Evolutionary conservation across 2,329 filamentous ascomycete species (phyloP), one percentile per base, ranked within the genome.

Genomic region (Talaromyces rugulosus): DNA sequence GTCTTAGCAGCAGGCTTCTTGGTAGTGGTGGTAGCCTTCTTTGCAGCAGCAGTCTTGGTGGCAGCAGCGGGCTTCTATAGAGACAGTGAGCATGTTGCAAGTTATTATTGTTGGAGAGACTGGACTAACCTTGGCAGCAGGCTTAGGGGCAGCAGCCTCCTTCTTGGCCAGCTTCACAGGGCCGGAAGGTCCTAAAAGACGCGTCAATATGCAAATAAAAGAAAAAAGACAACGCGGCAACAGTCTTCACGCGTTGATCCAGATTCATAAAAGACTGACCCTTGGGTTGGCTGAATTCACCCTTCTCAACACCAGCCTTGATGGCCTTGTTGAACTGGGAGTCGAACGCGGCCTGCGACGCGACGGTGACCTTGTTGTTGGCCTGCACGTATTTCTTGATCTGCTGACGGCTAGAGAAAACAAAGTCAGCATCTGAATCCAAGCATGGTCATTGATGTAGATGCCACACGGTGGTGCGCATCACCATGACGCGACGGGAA

Each of bases 101-200:
- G n/a, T 44, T 23, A 11, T 7, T 11, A 8, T 23, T 23, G 23
- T 23, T 23, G n/a, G 6, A 34, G 59, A 50, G 18, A 53, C 5
- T 36, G 55, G 60, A 51, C 57, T 59, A 66, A 71, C 70, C 73
- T 76, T 77, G 36, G 73, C 66, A 63, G 77, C 75, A 59, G 80
- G 75, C 76, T 83, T 77, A 52, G 75, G 71, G 60, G 74, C 59
- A 55, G 75, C 71, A 58, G 74, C 62, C 61, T 85, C 83, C 83
- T 92, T 92, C 87, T 94, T 94, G 63, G 89, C 89, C 64, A 96
- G 88, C 89, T 96, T 96, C 79, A 95, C 92, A 68, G 91, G 90
- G 64, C 92, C 92, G 66, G 92, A 96, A 63, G 91, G 84, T 71
- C 90, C 89, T 92, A 63, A 58, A 23, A 40, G 42, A 58, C 67